phyloP scores from a whole-genome alignment of 257 asterid species.

The Asclepias syriaca region DNA sequence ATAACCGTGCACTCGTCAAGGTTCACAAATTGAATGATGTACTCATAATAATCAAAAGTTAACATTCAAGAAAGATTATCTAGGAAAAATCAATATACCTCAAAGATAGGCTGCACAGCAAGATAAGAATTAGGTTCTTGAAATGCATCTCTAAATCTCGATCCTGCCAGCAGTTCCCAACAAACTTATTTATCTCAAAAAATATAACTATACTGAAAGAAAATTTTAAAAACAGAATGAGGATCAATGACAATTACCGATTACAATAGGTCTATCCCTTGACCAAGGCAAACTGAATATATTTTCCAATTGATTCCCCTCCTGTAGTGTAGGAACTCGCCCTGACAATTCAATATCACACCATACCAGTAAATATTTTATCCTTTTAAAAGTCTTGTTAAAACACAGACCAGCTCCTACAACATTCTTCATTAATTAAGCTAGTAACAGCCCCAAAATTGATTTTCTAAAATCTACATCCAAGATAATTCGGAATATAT shows the following conservation, averaged over 20 bases:
- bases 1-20: background rate
- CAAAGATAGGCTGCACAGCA: constrained; percentile 78
- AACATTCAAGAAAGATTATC: constrained; percentile 12
- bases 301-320: constrained; percentile 82
- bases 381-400: background rate
- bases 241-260: constrained; percentile 46
- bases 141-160: constrained; percentile 95
- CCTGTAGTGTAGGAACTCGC: constrained; percentile 84
- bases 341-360: constrained; percentile 46
- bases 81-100: constrained; percentile 41
- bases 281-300: constrained; percentile 79
- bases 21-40: background rate
- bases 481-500: background rate
- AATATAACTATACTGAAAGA: background rate
- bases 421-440: background rate
- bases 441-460: background rate
- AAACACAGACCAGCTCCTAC: background rate
- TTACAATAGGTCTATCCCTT: constrained; percentile 75
- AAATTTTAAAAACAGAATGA: constrained; percentile 10
- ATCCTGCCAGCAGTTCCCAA: constrained; percentile 47
- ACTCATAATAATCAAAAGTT: background rate
- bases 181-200: constrained; percentile 3
- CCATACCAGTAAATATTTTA: background rate
- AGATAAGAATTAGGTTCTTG: constrained; percentile 86
- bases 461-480: background rate